phyloP scores from a whole-genome alignment of 208 protist genomes.

The Histomonas meleagridis region DNA sequence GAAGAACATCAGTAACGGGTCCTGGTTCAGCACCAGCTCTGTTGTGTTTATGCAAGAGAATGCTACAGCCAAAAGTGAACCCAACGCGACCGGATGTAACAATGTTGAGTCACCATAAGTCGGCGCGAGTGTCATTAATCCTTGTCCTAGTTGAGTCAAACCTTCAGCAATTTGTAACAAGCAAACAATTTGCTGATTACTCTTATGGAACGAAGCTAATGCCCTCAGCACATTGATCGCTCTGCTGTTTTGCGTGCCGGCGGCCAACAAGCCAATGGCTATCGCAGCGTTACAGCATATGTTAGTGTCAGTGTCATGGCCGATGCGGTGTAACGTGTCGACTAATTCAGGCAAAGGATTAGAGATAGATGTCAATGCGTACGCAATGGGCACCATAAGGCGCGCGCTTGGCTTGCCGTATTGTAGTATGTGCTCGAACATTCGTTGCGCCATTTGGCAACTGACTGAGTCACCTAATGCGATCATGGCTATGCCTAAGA shows the following conservation, averaged over 20 bases:
- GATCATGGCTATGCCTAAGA: conserved; percentile 88
- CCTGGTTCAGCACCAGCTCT: conserved; percentile 63
- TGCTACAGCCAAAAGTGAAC: conserved; percentile 66
- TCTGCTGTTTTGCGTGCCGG: conserved; percentile 91
- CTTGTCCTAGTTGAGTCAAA: conserved; percentile 91
- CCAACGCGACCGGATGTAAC: conserved; percentile 39
- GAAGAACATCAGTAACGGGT: conserved; percentile 86
- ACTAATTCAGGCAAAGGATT: conserved; percentile 84
- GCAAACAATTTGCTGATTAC: conserved; percentile 68
- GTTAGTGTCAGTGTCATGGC: conserved; percentile 78
- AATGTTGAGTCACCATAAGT: conserved; percentile 72
- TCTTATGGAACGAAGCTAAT: conserved; percentile 74
- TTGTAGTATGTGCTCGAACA: conserved; percentile 82
- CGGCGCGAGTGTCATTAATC: conserved; percentile 82
- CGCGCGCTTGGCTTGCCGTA: conserved; percentile 64
- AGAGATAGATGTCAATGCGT: conserved; percentile 80
- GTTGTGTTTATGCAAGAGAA: conserved; percentile 75
- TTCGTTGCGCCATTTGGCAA: conserved; percentile 82
- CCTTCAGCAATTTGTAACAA: conserved; percentile 71
- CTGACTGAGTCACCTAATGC: conserved; percentile 90
- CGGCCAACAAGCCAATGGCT: conserved; percentile 78
- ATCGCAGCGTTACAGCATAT: conserved; percentile 78
- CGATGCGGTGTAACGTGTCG: conserved; percentile 86
- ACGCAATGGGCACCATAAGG: conserved; percentile 85
- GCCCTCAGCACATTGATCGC: conserved; percentile 74